Base-by-base conservation (phyloP, 805 yeast species). In the Saturnispora sekii region DNA sequence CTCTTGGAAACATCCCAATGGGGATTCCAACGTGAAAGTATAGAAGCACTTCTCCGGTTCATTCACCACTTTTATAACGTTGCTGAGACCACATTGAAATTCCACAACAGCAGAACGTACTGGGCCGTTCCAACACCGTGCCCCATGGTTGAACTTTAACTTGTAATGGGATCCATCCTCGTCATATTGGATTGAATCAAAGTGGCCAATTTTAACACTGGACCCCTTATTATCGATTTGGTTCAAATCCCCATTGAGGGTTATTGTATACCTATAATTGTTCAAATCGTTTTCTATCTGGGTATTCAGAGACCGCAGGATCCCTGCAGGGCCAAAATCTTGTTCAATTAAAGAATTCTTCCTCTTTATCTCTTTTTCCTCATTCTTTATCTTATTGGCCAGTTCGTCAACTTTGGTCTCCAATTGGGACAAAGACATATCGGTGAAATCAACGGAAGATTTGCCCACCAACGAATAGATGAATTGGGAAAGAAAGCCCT, bases 111-210 rank as follows among this genome's bases (percentile, higher is more conserved):
- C 89, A 31, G 81, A 73, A 60, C 98, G 76, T 28, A 67, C 60
- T 5, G 97, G 97, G 0, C 98, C 98, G 59, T 88, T 85, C 96
- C 97, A 90, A 63, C 98, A 93, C 57, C 71, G 74, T 35, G 78
- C 79, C 16, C 98, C 98, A 15, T 67, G 57, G 4, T 61, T 66
- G 57, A 69, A 93, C 7, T 44, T 30, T 5, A 64, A 33, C 10
- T 45, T 50, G 26, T 58, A 47, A 10, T 43, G 37, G 11, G 44
- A 40, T 2, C 44, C 44, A 3, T 47, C 50, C 6, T 46, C 50
- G 21, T 54, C 50, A 35, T 36, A 43, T 8, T 38, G 41, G 18
- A 51, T 35, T 5, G 46, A 31, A 7, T 50, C 53, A 21, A 55
- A 72, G 11, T 45, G 53, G 2, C 94, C 94, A 41, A 85, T 71